phyloP scores from a whole-genome alignment of 129 eudicot species.

The Apium graveolens region DNA sequence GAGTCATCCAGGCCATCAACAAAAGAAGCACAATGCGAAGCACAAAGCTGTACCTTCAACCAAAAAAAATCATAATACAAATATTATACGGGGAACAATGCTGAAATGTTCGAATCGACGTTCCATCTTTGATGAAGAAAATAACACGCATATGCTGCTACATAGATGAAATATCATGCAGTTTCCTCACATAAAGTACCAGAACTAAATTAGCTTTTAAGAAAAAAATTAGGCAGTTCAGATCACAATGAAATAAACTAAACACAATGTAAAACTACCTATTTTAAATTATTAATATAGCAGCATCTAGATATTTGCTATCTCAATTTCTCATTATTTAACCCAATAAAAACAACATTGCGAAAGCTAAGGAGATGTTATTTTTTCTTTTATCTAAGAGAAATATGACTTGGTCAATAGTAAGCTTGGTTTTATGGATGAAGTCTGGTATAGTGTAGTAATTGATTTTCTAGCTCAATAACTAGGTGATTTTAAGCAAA shows the following conservation, averaged over 20 bases:
- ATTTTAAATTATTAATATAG: neutral
- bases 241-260: neutral
- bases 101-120: neutral
- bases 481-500: neutral
- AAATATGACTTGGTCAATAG: neutral
- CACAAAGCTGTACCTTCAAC: slow-evolving; percentile 66
- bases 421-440: neutral
- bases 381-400: neutral
- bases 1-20: slow-evolving; percentile 85
- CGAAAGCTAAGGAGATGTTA: neutral
- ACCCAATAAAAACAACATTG: neutral
- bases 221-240: neutral
- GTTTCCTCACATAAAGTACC: neutral
- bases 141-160: neutral
- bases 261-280: neutral
- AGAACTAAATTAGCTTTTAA: neutral
- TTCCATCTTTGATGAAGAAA: neutral
- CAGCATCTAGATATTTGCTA: neutral
- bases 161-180: neutral
- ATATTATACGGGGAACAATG: neutral
- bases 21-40: slow-evolving; percentile 65
- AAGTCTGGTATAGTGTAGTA: neutral
- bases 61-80: slow-evolving; percentile 10
- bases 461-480: neutral
- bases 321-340: neutral